These are phyloP conservation scores for Podospora pseudoanserina DNA, from an alignment of 495 filamentous ascomycete genomes.

Conservation along the genomic window DNA sequence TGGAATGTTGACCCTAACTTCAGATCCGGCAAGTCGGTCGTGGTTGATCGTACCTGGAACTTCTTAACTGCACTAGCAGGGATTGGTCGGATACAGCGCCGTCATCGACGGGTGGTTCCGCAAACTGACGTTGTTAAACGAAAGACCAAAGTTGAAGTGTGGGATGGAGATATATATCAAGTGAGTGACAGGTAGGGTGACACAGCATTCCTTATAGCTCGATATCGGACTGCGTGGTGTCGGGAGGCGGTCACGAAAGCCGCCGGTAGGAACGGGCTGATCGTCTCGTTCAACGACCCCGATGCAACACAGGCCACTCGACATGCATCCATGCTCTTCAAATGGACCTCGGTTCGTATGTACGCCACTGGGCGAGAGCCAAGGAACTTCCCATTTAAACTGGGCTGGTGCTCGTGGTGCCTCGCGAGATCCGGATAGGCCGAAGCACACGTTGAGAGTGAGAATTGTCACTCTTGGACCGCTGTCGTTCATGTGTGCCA, in stretches of 20 bases:
- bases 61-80: not conserved
- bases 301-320: not conserved
- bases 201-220: not conserved
- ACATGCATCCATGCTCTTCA: not conserved
- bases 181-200: not conserved
- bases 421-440: not conserved
- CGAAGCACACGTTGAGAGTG: not conserved
- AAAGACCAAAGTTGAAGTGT: not conserved
- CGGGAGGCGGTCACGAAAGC: not conserved
- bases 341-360: conserved; percentile 2
- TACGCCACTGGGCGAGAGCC: not conserved
- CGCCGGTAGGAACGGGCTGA: not conserved
- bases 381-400: not conserved
- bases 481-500: not conserved
- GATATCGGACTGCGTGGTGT: not conserved
- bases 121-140: not conserved
- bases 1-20: not conserved
- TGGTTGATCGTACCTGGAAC: not conserved
- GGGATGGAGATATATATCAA: not conserved
- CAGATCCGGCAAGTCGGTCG: not conserved
- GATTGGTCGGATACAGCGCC: not conserved
- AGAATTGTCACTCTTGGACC: not conserved
- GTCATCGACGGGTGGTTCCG: not conserved
- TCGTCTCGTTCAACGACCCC: not conserved
- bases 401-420: not conserved